Base-by-base conservation (phyloP, 1,139 yeast species). In the Sugiyamaella neomexicana region DNA sequence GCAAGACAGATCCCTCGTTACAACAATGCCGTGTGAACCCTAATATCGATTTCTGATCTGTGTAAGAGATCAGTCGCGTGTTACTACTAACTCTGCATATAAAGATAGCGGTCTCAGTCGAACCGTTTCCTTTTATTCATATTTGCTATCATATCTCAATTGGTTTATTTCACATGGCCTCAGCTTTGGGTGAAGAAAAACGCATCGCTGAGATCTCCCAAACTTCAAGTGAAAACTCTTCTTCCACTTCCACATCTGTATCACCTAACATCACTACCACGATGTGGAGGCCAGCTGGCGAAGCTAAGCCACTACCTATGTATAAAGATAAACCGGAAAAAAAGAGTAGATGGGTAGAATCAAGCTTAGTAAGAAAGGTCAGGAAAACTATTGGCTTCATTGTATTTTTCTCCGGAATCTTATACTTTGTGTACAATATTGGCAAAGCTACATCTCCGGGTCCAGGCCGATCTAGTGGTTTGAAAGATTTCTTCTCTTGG, bases 301-400 rank as follows among this genome's bases (percentile, higher is more conserved):
- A 49, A 27, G 42, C 42, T n/a, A 46, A 42, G 7, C 47, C 40
- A 23, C 13, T 69, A 50, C 72, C 73, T 8, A 57, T 67, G 54
- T 70, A 70, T 61, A 70, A 70, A 54, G 73, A 70, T 56, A 70
- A 70, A 58, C 72, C 73, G 4, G 63, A 60, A 36, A 62, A 61
- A 7, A 36, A 23, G 13, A n/a, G 44, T 32, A 55, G 39, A 50
- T 54, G 49, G 55, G 60, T 25, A 50, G 60, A 10, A 52, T 58
- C 47, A 41, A 51, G 32, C 38, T 58, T 9, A 53, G 13, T 12
- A 6, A 37, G 44, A 15, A 37, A 17, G 46, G 43, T 27, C 5
- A 43, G 49, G 9, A 44, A 38, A 29, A 38, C 53, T 16, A 29
- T 44, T 37, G 54, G 54, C 7, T 40, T 60, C 7, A 59, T 62